These are phyloP conservation scores for Fragilaria crotonensis DNA, from an alignment of 108 stramenopile species.

Conservation along the genomic window DNA sequence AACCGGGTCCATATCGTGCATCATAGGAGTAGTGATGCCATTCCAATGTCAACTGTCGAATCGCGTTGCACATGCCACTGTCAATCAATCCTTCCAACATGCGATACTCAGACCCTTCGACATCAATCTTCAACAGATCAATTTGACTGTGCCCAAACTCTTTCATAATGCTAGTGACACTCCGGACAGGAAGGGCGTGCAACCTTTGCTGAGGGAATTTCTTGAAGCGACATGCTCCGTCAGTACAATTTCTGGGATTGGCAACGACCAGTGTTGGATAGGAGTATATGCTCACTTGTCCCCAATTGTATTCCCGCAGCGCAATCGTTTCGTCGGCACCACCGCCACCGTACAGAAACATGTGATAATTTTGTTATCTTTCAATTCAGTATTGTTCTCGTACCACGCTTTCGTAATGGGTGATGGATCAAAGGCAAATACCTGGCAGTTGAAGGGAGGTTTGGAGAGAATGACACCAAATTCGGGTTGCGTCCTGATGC, in stretches of 20 bases:
- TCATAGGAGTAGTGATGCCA: conserved; percentile 18
- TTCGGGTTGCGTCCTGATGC: conserved; percentile 8
- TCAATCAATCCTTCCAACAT: conserved; percentile 19
- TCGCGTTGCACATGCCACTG: not conserved
- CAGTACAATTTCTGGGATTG: no score
- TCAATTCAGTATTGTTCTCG: not conserved
- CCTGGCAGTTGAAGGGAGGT: conserved; percentile 7
- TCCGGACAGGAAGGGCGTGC: not conserved
- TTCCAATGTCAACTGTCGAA: conserved; percentile 13
- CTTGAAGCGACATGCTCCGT: no score
- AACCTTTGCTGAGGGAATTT: no score
- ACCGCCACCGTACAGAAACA: conserved; percentile 9
- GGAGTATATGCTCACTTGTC: conserved; percentile 1
- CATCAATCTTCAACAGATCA: conserved; percentile 13
- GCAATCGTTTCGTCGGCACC: conserved; percentile 8
- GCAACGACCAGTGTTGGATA: no score
- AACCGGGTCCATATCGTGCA: conserved; percentile 5
- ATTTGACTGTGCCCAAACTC: conserved; percentile 2
- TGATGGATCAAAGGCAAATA: conserved; percentile 13
- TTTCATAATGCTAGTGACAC: not conserved
- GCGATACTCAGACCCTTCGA: conserved; percentile 17
- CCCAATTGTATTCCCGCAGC: conserved; percentile 14
- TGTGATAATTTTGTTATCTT: conserved; percentile 4
- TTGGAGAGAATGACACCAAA: conserved; percentile 6
- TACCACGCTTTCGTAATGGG: conserved; percentile 11